These are phyloP conservation scores for Didymella exigua DNA, from an alignment of 2,329 filamentous ascomycete genomes.

Conservation along the genomic window DNA sequence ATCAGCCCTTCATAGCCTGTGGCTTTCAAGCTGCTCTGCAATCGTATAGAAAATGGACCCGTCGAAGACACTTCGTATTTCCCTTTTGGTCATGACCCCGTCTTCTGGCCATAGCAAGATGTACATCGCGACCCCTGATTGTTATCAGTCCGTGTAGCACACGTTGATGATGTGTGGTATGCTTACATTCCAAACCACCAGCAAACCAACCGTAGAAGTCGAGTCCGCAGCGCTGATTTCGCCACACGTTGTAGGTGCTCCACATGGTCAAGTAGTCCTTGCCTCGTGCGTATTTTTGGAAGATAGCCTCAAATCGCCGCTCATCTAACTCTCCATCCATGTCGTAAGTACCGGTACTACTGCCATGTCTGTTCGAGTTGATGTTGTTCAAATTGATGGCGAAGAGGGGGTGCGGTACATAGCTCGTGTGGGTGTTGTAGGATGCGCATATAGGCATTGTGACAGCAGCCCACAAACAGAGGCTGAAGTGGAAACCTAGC, in stretches of 20 bases:
- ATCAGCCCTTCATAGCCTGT: not conserved
- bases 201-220: slow-evolving; percentile 29
- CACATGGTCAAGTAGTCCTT: slow-evolving; percentile 18
- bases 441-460: slow-evolving; percentile 24
- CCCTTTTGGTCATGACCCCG: slow-evolving; percentile 19
- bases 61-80: slow-evolving; percentile 24
- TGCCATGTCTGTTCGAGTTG: slow-evolving; percentile 23
- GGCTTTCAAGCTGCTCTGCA: slow-evolving; percentile 5
- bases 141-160: not conserved
- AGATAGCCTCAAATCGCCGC: slow-evolving; percentile 23
- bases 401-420: slow-evolving; percentile 22
- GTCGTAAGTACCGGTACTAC: slow-evolving; percentile 26
- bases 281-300: slow-evolving; percentile 24
- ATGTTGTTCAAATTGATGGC: slow-evolving; percentile 27
- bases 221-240: slow-evolving; percentile 22
- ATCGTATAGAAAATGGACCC: slow-evolving; percentile 36
- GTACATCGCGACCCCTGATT: slow-evolving; percentile 25
- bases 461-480: slow-evolving; percentile 26
- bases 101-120: slow-evolving; percentile 28
- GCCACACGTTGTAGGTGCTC: slow-evolving; percentile 19
- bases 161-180: too few relatives aligned
- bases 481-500: slow-evolving; percentile 20
- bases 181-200: slow-evolving; percentile 26
- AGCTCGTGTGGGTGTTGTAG: slow-evolving; percentile 21
- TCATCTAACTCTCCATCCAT: slow-evolving; percentile 23